These are phyloP conservation scores for Secale cereale DNA, from an alignment of 176 grass and related monocot genomes.

Conservation along the genomic window DNA sequence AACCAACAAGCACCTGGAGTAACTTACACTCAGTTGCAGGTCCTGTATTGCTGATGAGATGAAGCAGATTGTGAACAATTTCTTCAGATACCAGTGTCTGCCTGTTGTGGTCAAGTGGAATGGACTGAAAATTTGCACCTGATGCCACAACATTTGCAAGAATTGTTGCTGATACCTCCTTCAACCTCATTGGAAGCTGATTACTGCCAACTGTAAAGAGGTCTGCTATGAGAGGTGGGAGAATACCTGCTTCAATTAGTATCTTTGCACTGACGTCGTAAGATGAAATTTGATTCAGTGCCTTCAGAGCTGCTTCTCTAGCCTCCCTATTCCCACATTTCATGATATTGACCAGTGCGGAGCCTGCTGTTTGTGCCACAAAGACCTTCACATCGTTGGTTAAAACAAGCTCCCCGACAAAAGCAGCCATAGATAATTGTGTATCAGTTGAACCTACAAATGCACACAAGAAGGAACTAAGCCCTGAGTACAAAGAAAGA, in stretches of 20 bases:
- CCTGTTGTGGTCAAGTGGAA: slow-evolving; percentile 60
- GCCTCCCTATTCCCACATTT: slow-evolving; percentile 74
- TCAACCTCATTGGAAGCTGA: slow-evolving; percentile 91
- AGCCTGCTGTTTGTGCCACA: slow-evolving; percentile 75
- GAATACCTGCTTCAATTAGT: slow-evolving; percentile 86
- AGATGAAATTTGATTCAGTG: slow-evolving; percentile 94
- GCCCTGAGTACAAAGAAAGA: neutral
- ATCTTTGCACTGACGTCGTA: slow-evolving; percentile 86
- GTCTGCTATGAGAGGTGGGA: slow-evolving; percentile 84
- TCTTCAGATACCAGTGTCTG: slow-evolving; percentile 92
- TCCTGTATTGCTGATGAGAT: slow-evolving; percentile 98
- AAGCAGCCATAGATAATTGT: slow-evolving; percentile 81
- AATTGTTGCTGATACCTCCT: slow-evolving; percentile 90
- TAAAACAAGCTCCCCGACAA: slow-evolving; percentile 91
- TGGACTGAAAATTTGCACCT: slow-evolving; percentile 67
- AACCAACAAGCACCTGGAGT: slow-evolving; percentile 92
- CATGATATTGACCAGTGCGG: slow-evolving; percentile 81
- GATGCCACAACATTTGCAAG: slow-evolving; percentile 87
- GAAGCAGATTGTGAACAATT: slow-evolving; percentile 94
- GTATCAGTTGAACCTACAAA: slow-evolving; percentile 69
- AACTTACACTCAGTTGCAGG: slow-evolving; percentile 98
- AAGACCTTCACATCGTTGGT: slow-evolving; percentile 91
- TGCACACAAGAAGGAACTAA: slow-evolving; percentile 12
- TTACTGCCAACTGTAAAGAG: slow-evolving; percentile 83
- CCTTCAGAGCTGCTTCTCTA: slow-evolving; percentile 79